Percentiles rank a stretch among this genome's conserved stretches.
phyloP scores from a whole-genome alignment of 352 stramenopile species.

The Pythium volutum region DNA sequence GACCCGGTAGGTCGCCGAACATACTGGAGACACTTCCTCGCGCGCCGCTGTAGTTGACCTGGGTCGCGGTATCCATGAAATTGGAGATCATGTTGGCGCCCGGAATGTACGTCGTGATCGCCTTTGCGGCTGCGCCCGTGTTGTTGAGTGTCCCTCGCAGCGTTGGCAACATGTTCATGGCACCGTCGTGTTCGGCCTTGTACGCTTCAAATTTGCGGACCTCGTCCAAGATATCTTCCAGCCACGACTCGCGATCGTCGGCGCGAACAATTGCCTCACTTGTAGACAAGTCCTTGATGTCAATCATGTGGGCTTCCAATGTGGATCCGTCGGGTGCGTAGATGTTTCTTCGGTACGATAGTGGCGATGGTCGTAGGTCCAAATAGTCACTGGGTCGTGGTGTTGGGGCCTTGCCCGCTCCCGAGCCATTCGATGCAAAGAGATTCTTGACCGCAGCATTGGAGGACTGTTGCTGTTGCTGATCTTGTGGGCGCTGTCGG shows the following conservation, averaged over 20 bases:
- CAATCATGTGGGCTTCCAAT: constrained; percentile 58
- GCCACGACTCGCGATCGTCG: constrained; percentile 49
- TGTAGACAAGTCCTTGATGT: constrained; percentile 54
- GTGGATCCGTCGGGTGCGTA: constrained; percentile 68
- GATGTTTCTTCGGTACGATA: constrained; percentile 70
- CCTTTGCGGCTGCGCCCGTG: constrained; percentile 60
- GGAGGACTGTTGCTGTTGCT: constrained; percentile 1
- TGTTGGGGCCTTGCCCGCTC: constrained; percentile 9
- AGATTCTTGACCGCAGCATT: neutral
- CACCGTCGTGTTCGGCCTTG: constrained; percentile 30
- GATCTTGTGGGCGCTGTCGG: constrained; percentile 58
- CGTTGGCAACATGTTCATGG: constrained; percentile 55
- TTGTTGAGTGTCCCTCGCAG: constrained; percentile 54
- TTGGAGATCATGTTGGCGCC: constrained; percentile 68
- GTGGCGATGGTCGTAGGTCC: constrained; percentile 51
- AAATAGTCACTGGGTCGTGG: constrained; percentile 51
- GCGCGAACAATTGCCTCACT: constrained; percentile 43
- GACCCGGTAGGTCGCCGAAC: constrained; percentile 59
- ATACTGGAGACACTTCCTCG: constrained; percentile 34
- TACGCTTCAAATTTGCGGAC: constrained; percentile 54
- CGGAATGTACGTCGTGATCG: constrained; percentile 71
- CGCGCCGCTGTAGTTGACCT: constrained; percentile 42
- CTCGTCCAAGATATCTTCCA: constrained; percentile 62
- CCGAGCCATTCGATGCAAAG: constrained; percentile 13
- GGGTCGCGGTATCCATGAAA: constrained; percentile 65